These are phyloP conservation scores for Penicillium rolfsii DNA, from an alignment of 2,329 filamentous ascomycete genomes.

Conservation along the genomic window DNA sequence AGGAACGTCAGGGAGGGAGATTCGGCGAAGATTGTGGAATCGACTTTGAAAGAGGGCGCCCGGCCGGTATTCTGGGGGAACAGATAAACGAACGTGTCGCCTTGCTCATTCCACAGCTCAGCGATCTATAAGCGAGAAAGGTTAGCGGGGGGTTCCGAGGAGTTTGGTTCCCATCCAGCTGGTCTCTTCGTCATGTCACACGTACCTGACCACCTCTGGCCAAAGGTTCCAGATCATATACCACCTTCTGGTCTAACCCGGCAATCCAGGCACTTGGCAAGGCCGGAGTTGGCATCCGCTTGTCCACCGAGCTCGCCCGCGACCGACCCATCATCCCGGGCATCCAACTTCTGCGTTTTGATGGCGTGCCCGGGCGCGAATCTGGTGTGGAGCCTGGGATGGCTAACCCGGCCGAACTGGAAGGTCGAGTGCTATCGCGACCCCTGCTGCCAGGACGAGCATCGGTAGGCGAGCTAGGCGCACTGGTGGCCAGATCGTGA, in stretches of 20 bases:
- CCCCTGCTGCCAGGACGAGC: constrained; percentile 43
- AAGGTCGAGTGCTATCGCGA: constrained; percentile 40
- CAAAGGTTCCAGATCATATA: constrained; percentile 59
- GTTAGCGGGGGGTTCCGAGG: background rate
- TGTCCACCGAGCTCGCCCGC: constrained; percentile 39
- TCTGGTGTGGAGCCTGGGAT: constrained; percentile 40
- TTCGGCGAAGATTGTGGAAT: constrained; percentile 61
- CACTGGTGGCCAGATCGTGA: constrained; percentile 41
- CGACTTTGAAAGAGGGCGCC: constrained; percentile 63
- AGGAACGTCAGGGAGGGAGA: constrained; percentile 60
- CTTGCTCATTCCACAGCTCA: constrained; percentile 65
- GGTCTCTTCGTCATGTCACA: background rate
- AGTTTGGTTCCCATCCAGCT: background rate
- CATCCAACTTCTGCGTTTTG: constrained; percentile 51
- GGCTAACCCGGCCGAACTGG: constrained; percentile 39
- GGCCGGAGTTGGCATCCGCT: constrained; percentile 34
- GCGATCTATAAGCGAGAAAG: constrained; percentile 45
- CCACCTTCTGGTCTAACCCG: constrained; percentile 58
- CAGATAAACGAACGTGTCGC: constrained; percentile 66
- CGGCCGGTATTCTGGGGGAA: constrained; percentile 61
- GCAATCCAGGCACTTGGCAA: constrained; percentile 60
- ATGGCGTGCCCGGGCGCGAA: constrained; percentile 40
- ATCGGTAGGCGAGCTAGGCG: constrained; percentile 37
- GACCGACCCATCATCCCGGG: constrained; percentile 47
- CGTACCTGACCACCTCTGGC: constrained; percentile 56